Percentiles rank a stretch among this genome's conserved stretches.
Evolutionary conservation across 352 stramenopile genomes (phyloP).

Genomic region (Phytophthora pisi): DNA sequence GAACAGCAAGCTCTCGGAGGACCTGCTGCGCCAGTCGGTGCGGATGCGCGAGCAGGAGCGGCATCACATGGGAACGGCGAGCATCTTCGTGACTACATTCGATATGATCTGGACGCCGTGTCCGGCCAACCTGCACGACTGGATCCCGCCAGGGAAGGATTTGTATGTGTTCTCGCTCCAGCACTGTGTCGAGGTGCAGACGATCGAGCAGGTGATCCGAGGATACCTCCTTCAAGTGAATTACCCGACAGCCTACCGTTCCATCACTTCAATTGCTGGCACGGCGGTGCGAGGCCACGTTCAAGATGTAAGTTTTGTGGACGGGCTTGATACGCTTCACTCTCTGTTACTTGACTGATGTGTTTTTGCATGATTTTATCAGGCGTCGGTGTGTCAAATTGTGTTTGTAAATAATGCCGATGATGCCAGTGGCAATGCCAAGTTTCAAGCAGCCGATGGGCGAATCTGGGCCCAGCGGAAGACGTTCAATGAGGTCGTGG

Average conservation of each 20-base stretch:
- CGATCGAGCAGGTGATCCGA: conserved; percentile 70
- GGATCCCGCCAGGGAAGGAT: conserved; percentile 76
- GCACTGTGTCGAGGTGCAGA: conserved; percentile 69
- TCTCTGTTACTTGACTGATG: conserved; percentile 15
- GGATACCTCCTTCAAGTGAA: conserved; percentile 78
- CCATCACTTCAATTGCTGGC: conserved; percentile 82
- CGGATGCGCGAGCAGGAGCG: conserved; percentile 51
- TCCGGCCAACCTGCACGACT: conserved; percentile 71
- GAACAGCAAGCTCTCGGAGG: conserved; percentile 51
- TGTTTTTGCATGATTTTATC: conserved; percentile 1
- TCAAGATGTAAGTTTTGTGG: conserved; percentile 61
- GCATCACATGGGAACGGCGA: conserved; percentile 69
- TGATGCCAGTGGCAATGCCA: conserved; percentile 79
- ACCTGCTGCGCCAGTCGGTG: conserved; percentile 44
- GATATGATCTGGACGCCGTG: conserved; percentile 81
- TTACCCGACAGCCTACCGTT: conserved; percentile 79
- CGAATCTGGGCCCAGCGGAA: conserved; percentile 79
- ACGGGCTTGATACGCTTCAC: neutral
- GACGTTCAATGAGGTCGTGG: conserved; percentile 78
- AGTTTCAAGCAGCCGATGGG: conserved; percentile 68
- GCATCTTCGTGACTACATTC: conserved; percentile 84
- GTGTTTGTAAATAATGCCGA: conserved; percentile 88
- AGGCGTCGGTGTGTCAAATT: conserved; percentile 82
- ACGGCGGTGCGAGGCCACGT: conserved; percentile 54
- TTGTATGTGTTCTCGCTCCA: conserved; percentile 87